phyloP scores from a whole-genome alignment of 495 filamentous ascomycete species.

The Aspergillus nanangensis region DNA sequence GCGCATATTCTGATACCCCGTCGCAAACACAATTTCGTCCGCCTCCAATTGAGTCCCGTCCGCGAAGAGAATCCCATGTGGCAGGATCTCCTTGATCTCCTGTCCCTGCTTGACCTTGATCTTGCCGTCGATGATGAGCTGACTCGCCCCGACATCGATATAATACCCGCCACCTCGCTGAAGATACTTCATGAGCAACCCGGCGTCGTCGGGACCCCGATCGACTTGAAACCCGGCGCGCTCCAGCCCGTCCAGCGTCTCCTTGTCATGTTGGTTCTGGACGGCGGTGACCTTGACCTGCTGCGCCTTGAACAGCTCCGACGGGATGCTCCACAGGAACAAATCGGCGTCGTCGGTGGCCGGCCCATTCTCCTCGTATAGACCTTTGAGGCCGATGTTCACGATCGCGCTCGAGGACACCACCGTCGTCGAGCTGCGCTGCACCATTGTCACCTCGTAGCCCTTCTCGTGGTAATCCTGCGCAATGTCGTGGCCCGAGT shows the following conservation, averaged over 20 bases:
- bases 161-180: conserved; percentile 77
- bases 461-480: conserved; percentile 80
- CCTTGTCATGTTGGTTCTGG: conserved; percentile 43
- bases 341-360: conserved; percentile 61
- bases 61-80: conserved; percentile 56
- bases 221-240: conserved; percentile 69
- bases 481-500: conserved; percentile 78
- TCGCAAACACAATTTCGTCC: conserved; percentile 80
- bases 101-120: conserved; percentile 70
- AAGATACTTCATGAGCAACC: conserved; percentile 71
- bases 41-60: conserved; percentile 67
- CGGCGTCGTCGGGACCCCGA: conserved; percentile 57
- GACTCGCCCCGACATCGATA: conserved; percentile 67
- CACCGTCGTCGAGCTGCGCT: conserved; percentile 72
- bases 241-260: conserved; percentile 53
- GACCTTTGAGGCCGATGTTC: conserved; percentile 47
- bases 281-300: conserved; percentile 49
- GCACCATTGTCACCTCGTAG: conserved; percentile 79
- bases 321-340: conserved; percentile 48
- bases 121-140: conserved; percentile 71
- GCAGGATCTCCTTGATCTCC: conserved; percentile 57
- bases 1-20: conserved; percentile 79
- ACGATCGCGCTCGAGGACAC: conserved; percentile 52
- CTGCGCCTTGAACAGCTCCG: conserved; percentile 52
- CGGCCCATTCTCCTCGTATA: conserved; percentile 59